phyloP scores from a whole-genome alignment of 306 rosid genomes.

The Cicer judaicum region DNA sequence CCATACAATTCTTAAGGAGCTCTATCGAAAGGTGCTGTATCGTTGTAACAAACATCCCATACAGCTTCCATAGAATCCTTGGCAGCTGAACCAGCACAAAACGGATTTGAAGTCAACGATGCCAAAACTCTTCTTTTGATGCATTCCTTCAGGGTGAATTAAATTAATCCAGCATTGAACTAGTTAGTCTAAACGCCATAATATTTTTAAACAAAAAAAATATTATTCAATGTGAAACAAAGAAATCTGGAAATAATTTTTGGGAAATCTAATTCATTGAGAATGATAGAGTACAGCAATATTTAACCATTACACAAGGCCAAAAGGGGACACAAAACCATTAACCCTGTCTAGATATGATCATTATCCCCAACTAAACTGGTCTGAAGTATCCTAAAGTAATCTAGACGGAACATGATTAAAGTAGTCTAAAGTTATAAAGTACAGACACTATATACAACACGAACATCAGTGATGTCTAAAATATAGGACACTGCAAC shows the following conservation, averaged over 20 bases:
- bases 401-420: not conserved
- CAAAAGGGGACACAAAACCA: not conserved
- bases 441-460: not conserved
- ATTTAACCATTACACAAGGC: not conserved
- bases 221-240: not conserved
- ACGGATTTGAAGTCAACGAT: constrained; percentile 66
- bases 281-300: not conserved
- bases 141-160: constrained; percentile 71
- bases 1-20: constrained; percentile 59
- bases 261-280: not conserved
- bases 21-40: constrained; percentile 77
- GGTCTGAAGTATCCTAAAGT: not conserved
- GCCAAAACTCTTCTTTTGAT: constrained; percentile 82
- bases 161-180: constrained; percentile 27
- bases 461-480: not conserved
- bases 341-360: not conserved
- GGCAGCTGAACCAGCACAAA: constrained; percentile 64
- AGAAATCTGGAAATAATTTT: not conserved
- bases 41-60: constrained; percentile 92
- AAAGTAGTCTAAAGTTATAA: not conserved
- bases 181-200: constrained; percentile 12
- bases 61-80: constrained; percentile 91
- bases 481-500: too few species aligned
- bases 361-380: not conserved
- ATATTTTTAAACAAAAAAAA: not conserved